A percentile compares a stretch with the other conserved stretches of the same genome.
phyloP scores from a whole-genome alignment of 768 basidiomycete genomes.

The Amanita jacksonii region DNA sequence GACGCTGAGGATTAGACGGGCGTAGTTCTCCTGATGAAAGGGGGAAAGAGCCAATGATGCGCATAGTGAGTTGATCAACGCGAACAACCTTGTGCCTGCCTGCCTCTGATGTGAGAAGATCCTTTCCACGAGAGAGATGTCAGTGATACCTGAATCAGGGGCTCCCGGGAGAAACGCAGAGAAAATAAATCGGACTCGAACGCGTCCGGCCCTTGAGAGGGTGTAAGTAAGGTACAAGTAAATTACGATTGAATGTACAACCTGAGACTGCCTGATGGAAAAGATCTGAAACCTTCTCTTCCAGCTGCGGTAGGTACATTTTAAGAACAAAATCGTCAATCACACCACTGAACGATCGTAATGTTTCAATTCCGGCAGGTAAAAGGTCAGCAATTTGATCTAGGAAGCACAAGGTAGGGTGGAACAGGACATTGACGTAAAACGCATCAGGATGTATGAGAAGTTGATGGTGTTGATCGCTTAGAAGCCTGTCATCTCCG shows the following conservation, averaged over 20 bases:
- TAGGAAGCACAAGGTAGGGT: slow-evolving; percentile 83
- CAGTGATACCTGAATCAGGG: slow-evolving; percentile 64
- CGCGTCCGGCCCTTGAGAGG: slow-evolving; percentile 60
- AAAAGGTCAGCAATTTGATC: slow-evolving; percentile 61
- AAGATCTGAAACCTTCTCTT: slow-evolving; percentile 82
- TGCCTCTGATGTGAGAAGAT: slow-evolving; percentile 18
- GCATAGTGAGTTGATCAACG: slow-evolving; percentile 85
- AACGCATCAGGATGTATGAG: slow-evolving; percentile 89
- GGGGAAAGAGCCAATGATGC: slow-evolving; percentile 86
- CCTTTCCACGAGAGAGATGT: not conserved
- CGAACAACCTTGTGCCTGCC: slow-evolving; percentile 80
- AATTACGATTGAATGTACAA: slow-evolving; percentile 18
- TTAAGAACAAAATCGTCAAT: slow-evolving; percentile 90
- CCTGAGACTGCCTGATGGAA: slow-evolving; percentile 83
- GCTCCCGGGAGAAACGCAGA: slow-evolving; percentile 52
- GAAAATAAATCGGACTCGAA: slow-evolving; percentile 78
- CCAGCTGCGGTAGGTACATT: slow-evolving; percentile 89
- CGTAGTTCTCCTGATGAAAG: slow-evolving; percentile 92
- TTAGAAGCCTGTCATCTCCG: slow-evolving; percentile 64
- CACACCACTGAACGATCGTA: slow-evolving; percentile 57
- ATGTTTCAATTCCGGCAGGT: slow-evolving; percentile 61
- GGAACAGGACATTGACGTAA: slow-evolving; percentile 90
- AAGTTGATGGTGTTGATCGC: slow-evolving; percentile 73
- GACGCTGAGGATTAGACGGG: slow-evolving; percentile 85
- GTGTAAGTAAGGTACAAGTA: not conserved